phyloP scores from a whole-genome alignment of 2,329 filamentous ascomycete genomes.

The Phyllosticta ampelicida region DNA sequence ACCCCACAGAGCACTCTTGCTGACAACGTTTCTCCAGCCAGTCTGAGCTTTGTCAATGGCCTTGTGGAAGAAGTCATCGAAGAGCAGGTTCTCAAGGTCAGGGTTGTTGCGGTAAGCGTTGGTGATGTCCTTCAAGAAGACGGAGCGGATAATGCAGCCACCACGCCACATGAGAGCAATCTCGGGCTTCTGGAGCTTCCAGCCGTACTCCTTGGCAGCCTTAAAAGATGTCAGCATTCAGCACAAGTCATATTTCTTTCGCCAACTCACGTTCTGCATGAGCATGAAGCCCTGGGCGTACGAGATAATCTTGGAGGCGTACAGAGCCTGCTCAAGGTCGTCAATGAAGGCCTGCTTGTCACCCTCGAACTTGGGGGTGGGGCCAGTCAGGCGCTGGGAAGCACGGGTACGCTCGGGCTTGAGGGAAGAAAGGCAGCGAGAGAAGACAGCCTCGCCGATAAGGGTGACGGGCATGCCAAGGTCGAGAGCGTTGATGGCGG shows the following conservation, averaged over 20 bases:
- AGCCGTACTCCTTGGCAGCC: conserved; percentile 90
- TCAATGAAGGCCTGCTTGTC: conserved; percentile 89
- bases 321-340: conserved; percentile 96
- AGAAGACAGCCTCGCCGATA: conserved; percentile 93
- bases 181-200: conserved; percentile 99
- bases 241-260: background rate
- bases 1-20: conserved; percentile 85
- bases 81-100: conserved; percentile 94
- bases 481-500: conserved; percentile 96
- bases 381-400: conserved; percentile 66
- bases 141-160: conserved; percentile 98
- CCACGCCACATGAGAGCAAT: conserved; percentile 99
- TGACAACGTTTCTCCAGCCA: conserved; percentile 52
- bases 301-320: conserved; percentile 99
- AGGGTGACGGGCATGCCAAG: conserved; percentile 97
- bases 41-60: conserved; percentile 91
- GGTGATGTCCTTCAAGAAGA: conserved; percentile 99
- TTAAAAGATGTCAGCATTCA: conserved; percentile 30
- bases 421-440: conserved; percentile 85
- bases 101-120: conserved; percentile 89
- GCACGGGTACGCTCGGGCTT: conserved; percentile 88
- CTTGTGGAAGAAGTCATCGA: conserved; percentile 99
- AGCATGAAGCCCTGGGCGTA: conserved; percentile 99
- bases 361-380: conserved; percentile 70
- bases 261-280: conserved; percentile 75